A percentile compares a stretch with the other conserved stretches of the same genome.
These are phyloP conservation scores for Symmetrospora coprosmae DNA, from an alignment of 768 basidiomycete species.

Conservation along the genomic window DNA sequence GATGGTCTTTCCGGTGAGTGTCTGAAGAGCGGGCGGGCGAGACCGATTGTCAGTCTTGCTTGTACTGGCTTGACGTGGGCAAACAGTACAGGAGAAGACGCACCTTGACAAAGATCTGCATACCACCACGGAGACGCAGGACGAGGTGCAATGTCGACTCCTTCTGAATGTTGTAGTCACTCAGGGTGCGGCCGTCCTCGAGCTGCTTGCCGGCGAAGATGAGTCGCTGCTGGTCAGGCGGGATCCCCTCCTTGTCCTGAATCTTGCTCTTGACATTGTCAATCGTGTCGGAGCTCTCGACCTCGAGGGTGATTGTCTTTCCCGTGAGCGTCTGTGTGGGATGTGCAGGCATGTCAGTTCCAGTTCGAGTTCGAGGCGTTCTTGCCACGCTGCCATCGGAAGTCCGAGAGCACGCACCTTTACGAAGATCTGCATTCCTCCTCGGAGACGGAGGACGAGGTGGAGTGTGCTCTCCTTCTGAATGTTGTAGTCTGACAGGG, in stretches of 20 bases:
- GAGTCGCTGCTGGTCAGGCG: conserved; percentile 84
- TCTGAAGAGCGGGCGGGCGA: too few species aligned
- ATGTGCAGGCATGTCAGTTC: conserved; percentile 82
- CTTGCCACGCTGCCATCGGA: too few species aligned
- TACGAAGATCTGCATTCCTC: conserved; percentile 64
- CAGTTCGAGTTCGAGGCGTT: too few species aligned
- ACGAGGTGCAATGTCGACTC: conserved; percentile 74
- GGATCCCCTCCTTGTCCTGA: conserved; percentile 87
- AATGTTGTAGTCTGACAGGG: conserved; percentile 43
- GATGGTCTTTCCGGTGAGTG: conserved; percentile 71
- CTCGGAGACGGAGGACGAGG: conserved; percentile 89
- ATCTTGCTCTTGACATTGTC: conserved; percentile 92
- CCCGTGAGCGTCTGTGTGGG: conserved; percentile 58
- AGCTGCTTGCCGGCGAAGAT: conserved; percentile 99
- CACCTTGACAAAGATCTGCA: conserved; percentile 79
- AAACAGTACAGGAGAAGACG: conserved; percentile 62
- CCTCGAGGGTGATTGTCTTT: conserved; percentile 56
- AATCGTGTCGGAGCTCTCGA: conserved; percentile 83
- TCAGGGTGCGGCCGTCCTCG: conserved; percentile 92
- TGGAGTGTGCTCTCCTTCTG: conserved; percentile 64
- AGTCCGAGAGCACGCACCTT: neutral
- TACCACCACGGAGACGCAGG: conserved; percentile 95
- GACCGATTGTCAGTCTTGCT: conserved; percentile 84
- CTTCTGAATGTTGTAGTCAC: conserved; percentile 82
- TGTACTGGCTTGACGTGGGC: conserved; percentile 67